These are phyloP conservation scores for Naematelia aurantialba DNA, from an alignment of 768 basidiomycete species.

Conservation along the genomic window DNA sequence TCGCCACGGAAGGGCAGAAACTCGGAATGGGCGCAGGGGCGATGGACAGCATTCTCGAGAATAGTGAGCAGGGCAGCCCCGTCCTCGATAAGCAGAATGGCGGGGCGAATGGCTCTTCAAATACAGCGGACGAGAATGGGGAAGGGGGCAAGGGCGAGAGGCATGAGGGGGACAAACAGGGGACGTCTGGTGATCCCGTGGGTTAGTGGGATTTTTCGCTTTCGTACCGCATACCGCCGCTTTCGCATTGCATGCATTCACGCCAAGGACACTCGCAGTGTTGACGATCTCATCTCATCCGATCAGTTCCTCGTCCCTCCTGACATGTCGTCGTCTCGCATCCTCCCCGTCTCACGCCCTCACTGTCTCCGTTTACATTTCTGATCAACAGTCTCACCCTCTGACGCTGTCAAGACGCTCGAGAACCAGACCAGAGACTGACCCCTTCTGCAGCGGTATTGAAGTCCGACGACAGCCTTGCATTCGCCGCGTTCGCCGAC, in stretches of 20 bases:
- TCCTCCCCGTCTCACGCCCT: too few species aligned
- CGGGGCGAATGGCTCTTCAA: background rate
- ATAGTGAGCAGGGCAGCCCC: background rate
- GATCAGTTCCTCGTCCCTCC: too few species aligned
- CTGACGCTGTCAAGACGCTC: too few species aligned
- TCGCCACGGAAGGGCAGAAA: background rate
- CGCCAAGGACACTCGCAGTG: too few species aligned
- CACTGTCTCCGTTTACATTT: too few species aligned
- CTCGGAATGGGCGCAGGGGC: background rate
- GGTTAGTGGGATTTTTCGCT: background rate
- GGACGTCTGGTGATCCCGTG: background rate
- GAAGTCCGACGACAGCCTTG: background rate
- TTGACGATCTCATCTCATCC: too few species aligned
- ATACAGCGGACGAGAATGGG: too few species aligned
- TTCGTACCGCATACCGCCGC: background rate
- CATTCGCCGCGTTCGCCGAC: background rate
- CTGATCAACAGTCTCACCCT: too few species aligned
- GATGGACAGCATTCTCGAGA: background rate
- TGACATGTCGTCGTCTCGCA: too few species aligned
- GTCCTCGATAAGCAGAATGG: background rate
- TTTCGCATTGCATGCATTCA: background rate
- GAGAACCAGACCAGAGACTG: too few species aligned
- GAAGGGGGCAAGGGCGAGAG: background rate
- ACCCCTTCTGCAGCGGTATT: background rate
- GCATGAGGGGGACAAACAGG: background rate